Percentiles rank a stretch among this genome's conserved stretches.
Evolutionary conservation across 2,329 filamentous ascomycete species (phyloP).

Genomic region (Nemania serpens): DNA sequence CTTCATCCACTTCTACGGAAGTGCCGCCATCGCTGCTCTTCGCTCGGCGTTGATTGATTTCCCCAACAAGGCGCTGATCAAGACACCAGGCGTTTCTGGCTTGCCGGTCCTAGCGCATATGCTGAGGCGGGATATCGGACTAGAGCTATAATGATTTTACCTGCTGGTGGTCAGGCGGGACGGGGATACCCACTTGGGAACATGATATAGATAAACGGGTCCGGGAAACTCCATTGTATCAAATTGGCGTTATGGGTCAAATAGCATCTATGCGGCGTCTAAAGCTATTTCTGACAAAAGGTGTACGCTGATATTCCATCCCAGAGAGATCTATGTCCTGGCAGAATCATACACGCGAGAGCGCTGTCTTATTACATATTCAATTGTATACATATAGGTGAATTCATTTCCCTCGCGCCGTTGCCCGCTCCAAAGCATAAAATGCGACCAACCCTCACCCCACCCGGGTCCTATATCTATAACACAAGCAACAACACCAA

Average conservation of each 20-base stretch:
- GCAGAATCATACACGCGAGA: background rate
- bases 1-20: conserved; percentile 82
- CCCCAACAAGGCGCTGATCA: conserved; percentile 58
- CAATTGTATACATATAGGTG: conserved; percentile 5
- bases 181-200: conserved; percentile 3
- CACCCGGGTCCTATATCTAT: conserved; percentile 40
- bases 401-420: conserved; percentile 9
- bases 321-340: conserved; percentile 2
- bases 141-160: conserved; percentile 46
- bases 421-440: conserved; percentile 12
- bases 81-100: conserved; percentile 55
- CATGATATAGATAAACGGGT: conserved; percentile 25
- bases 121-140: conserved; percentile 54
- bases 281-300: conserved; percentile 17
- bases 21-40: conserved; percentile 72
- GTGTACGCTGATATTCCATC: conserved; percentile 14
- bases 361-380: background rate
- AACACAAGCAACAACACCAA: conserved; percentile 75
- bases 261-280: conserved; percentile 33
- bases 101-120: conserved; percentile 59
- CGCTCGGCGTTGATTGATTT: conserved; percentile 75
- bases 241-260: conserved; percentile 26
- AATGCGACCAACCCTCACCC: background rate
- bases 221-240: conserved; percentile 16
- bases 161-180: background rate